phyloP scores from a whole-genome alignment of 2,329 filamentous ascomycete genomes.

The Fusarium secorum region DNA sequence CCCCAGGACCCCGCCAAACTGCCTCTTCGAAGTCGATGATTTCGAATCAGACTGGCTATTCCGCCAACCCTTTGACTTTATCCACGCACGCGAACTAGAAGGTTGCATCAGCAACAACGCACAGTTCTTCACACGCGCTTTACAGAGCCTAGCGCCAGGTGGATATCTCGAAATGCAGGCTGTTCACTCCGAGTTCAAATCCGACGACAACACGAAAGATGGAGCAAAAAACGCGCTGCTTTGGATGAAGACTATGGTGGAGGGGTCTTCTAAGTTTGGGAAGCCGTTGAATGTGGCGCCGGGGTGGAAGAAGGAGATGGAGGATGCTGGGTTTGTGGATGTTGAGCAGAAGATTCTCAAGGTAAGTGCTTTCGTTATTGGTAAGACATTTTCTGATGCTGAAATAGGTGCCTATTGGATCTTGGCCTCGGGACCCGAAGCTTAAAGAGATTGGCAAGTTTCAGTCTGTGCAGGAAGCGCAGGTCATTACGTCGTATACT shows the following conservation, averaged over 20 bases:
- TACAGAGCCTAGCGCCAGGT: not conserved
- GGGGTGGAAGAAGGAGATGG: slow-evolving; percentile 11
- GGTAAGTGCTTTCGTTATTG: not conserved
- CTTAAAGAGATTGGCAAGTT: slow-evolving; percentile 29
- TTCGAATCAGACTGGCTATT: slow-evolving; percentile 22
- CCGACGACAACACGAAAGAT: not conserved
- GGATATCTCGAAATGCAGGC: slow-evolving; percentile 23
- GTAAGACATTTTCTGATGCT: not conserved
- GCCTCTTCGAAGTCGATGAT: slow-evolving; percentile 18
- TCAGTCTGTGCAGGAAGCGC: slow-evolving; percentile 24
- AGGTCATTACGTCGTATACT: slow-evolving; percentile 31
- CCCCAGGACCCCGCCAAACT: slow-evolving; percentile 6
- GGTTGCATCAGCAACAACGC: slow-evolving; percentile 6
- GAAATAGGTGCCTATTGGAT: slow-evolving; percentile 8
- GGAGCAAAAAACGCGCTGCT: not conserved
- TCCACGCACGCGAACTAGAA: slow-evolving; percentile 7
- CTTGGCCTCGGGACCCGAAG: slow-evolving; percentile 12
- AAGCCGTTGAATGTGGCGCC: slow-evolving; percentile 6
- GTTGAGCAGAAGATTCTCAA: slow-evolving; percentile 14
- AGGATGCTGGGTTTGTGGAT: slow-evolving; percentile 7
- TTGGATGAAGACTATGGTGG: slow-evolving; percentile 7
- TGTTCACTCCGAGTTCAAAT: not conserved
- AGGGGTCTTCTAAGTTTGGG: not conserved
- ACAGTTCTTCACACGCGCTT: not conserved
- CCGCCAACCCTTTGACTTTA: slow-evolving; percentile 5